Base-by-base conservation (phyloP, 257 asterid species). In the Nicotiana knightiana region DNA sequence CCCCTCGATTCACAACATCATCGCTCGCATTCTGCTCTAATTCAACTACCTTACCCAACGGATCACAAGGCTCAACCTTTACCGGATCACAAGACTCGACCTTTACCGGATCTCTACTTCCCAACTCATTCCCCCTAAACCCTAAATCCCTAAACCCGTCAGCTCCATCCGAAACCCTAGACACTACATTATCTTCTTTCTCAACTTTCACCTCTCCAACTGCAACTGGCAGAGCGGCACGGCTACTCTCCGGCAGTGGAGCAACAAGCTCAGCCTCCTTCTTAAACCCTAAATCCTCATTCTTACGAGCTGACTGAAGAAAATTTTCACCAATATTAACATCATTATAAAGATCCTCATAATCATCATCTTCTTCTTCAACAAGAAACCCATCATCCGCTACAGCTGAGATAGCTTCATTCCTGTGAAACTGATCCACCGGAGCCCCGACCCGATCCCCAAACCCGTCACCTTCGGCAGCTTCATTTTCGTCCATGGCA, bases 261-360 rank as follows among this genome's bases (percentile, higher is more conserved):
- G 48, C 48, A 43, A 43, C 48, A 43, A 43, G 48, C 48, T 43
- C 48, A 43, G 11, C 11, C 48, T 43, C 48, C 48, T 43, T 43
- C 48, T 43, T 43, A 43, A 43, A 7, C 48, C 48, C 48, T 43
- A 43, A 43, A 84, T 93, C 97, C 84, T 91, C 93, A 79, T 81
- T 91, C 86, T 87, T 88, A 55, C 90, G 86, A 83, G 89, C 82
- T 10, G 97, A 89, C 83, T 91, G 97, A 81, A 92, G 85, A 87
- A 96, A 94, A 75, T 91, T 87, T 89, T 94, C 99, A 32, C 98
- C 98, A 46, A 96, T 97, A 71, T 96, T 96, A 59, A 96, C 99
- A 85, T 96, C 99, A 65, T 93, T 94, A 81, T 96, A 96, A 26
- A 96, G 97, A 82, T 96, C 99, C 81, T 96, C 99, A 26, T 92